Percentiles rank a stretch among this genome's conserved stretches.
These are phyloP conservation scores for Leptodermis oblonga DNA, from an alignment of 257 asterid genomes.

Conservation along the genomic window DNA sequence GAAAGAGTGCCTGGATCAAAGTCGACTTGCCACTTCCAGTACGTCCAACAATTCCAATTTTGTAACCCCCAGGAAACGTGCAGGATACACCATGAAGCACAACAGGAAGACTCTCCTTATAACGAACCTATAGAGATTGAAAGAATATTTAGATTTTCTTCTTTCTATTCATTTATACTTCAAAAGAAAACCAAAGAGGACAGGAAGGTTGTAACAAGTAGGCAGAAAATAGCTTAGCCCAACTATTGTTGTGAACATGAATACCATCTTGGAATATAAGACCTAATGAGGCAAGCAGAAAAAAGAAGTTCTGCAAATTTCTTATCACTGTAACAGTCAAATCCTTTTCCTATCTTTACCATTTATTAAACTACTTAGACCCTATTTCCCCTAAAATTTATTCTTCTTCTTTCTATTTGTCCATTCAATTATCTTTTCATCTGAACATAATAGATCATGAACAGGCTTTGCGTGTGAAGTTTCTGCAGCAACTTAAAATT, in stretches of 20 bases:
- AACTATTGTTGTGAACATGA: not conserved
- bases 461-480: not conserved
- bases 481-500: not conserved
- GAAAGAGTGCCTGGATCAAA: constrained; percentile 90
- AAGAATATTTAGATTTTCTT: not conserved
- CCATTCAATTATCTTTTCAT: not conserved
- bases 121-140: constrained; percentile 49
- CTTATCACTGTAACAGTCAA: not conserved
- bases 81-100: constrained; percentile 94
- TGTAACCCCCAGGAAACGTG: constrained; percentile 88
- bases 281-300: not conserved
- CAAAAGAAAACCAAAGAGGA: not conserved
- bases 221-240: not conserved
- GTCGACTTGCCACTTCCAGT: constrained; percentile 99
- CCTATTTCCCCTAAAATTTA: not conserved
- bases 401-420: not conserved
- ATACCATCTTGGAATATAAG: not conserved
- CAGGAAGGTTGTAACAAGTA: not conserved
- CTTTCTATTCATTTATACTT: not conserved
- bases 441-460: not conserved
- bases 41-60: constrained; percentile 97
- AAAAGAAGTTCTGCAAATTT: not conserved
- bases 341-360: not conserved
- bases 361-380: not conserved
- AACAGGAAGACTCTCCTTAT: constrained; percentile 91